Evolutionary conservation across 306 rosid genomes (phyloP), one percentile per base, ranked within the genome.

Genomic region (Lathyrus aphaca): DNA sequence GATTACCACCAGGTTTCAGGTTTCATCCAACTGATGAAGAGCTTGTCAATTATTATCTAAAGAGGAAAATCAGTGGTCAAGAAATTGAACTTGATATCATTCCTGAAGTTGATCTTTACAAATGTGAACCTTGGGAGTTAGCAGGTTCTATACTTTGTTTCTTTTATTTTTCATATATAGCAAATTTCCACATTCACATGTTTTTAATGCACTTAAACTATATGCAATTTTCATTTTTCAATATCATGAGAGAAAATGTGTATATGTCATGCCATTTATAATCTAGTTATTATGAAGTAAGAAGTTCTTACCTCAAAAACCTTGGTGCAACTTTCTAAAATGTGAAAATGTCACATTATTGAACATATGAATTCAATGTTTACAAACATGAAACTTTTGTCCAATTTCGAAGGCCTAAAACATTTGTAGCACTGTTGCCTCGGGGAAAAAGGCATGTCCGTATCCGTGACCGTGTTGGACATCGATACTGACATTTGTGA

Each of bases 71-170:
- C 79, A 86, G 79, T 39, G 95, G 96, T 80, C 96, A 84, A 81
- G 95, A 91, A 81, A 94, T 94, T 63, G 99, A 94, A 78, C 97
- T 94, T 65, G 99, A 94, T 66, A 94, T 94, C 79, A 91, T 94
- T 72, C 99, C 99, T 51, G 97, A 94, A 73, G 92, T 94, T 72
- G 99, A 94, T 88, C 97, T 94, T 83, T 94, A 94, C 92, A 91
- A 94, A 91, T 94, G 99, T 74, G 99, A 94, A 79, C 99, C 99
- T 2, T 94, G 99, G 99, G 99, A 94, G 50, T 82, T 94, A 77
- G 91, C 99, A 85, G 98, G 59, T 53, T 2, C 19, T 50, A 50
- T 18, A 18, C 55, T 76, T 69, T 19, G 3, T 40, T 69, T 61
- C 27, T 40, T 17, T 62, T 17, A 16, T 50, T 29, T 50, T 0